Conservation (phyloP, 2,329 filamentous ascomycete species). For the Aspergillus sp. region DNA sequence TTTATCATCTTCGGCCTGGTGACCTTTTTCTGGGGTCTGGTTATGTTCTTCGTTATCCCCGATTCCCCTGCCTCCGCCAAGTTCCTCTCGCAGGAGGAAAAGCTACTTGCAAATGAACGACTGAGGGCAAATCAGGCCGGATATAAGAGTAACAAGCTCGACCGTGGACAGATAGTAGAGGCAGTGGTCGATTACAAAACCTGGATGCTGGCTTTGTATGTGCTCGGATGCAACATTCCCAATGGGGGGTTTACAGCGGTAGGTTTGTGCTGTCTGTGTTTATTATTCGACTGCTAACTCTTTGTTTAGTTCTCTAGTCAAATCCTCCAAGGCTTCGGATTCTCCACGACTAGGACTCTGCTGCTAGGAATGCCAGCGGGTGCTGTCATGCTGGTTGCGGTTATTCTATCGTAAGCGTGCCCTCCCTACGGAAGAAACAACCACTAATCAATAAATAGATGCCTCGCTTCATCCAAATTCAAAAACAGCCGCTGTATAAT, state of each 20-base stretch:
- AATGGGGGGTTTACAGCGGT: conserved; percentile 29
- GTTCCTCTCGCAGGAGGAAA: conserved; percentile 19
- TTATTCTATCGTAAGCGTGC: conserved; percentile 1
- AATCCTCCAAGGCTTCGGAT: conserved; percentile 32
- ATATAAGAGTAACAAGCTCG: conserved; percentile 37
- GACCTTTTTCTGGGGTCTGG: conserved; percentile 17
- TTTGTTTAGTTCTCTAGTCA: conserved; percentile 24
- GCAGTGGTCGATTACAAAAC: conserved; percentile 23
- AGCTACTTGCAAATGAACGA: conserved; percentile 15
- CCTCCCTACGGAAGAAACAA: background rate
- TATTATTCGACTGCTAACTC: background rate
- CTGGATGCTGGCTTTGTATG: conserved; percentile 23
- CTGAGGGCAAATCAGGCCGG: conserved; percentile 20
- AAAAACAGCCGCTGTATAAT: conserved; percentile 9
- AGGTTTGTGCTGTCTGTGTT: conserved; percentile 7
- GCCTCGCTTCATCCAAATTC: conserved; percentile 3
- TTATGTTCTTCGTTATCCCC: conserved; percentile 20
- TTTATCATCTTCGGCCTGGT: conserved; percentile 23
- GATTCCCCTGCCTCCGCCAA: conserved; percentile 15
- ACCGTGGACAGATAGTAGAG: conserved; percentile 29
- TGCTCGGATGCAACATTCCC: conserved; percentile 29
- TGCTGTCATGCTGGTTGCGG: conserved; percentile 13
- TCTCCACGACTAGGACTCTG: conserved; percentile 32
- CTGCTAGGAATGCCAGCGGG: conserved; percentile 41
- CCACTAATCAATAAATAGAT: conserved; percentile 1